A percentile compares a stretch with the other conserved stretches of the same genome.
Conservation (phyloP, 208 protist species). For the Naegleria lovaniensis region DNA sequence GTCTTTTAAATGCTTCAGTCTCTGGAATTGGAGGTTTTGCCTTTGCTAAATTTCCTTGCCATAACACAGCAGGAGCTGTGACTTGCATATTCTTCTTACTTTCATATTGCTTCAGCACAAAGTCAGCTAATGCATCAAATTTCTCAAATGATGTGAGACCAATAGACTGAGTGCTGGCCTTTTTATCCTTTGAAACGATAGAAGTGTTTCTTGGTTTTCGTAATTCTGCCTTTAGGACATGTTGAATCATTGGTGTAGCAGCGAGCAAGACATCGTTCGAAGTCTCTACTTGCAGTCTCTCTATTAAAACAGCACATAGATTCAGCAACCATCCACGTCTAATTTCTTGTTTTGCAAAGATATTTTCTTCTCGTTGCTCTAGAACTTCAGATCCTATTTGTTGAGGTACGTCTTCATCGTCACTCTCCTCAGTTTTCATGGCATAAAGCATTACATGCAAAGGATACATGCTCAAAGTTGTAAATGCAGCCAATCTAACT, state of each 20-base stretch:
- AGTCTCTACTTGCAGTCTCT: not conserved
- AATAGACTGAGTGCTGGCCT: not conserved
- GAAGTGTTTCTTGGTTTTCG: not conserved
- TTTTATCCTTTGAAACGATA: not conserved
- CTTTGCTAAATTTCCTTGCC: not conserved
- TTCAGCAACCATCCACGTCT: not conserved
- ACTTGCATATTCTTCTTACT: slow-evolving; percentile 15
- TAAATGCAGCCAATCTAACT: not conserved
- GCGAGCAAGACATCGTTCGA: not conserved
- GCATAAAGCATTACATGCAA: not conserved
- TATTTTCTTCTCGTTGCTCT: not conserved
- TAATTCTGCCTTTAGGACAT: slow-evolving; percentile 5
- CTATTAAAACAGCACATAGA: not conserved
- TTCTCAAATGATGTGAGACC: not conserved
- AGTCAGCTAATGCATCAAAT: not conserved
- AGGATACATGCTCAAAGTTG: not conserved
- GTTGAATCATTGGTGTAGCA: not conserved
- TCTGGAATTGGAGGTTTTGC: not conserved
- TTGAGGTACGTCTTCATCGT: not conserved
- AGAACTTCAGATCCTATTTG: not conserved
- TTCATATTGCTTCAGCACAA: not conserved
- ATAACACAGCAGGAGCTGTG: not conserved
- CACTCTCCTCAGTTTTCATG: not conserved
- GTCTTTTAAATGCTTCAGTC: not conserved
- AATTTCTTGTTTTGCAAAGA: slow-evolving; percentile 10